phyloP scores from a whole-genome alignment of 768 basidiomycete genomes.

The Psilocybe tampanensis region DNA sequence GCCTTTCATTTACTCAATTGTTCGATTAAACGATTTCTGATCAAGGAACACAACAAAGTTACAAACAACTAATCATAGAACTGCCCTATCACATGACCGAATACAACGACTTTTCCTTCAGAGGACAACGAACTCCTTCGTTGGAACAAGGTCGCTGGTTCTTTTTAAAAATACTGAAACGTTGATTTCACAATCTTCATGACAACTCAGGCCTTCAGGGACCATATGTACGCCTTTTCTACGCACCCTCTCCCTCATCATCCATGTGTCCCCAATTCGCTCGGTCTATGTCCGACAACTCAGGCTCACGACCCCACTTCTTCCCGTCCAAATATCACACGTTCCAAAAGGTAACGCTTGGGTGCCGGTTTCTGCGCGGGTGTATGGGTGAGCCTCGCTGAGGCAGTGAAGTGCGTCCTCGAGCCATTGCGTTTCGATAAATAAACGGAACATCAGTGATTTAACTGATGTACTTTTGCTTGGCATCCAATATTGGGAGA shows the following conservation, averaged over 20 bases:
- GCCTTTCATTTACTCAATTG: slow-evolving; percentile 28
- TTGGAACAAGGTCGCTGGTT: slow-evolving; percentile 28
- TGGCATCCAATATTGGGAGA: no score
- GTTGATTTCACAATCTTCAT: slow-evolving; percentile 11
- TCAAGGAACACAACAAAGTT: background rate
- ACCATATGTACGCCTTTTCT: background rate
- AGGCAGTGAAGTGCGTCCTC: no score
- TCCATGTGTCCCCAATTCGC: background rate
- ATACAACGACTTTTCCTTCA: slow-evolving; percentile 12
- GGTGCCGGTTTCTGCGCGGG: no score
- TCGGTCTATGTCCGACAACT: background rate
- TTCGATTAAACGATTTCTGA: slow-evolving; percentile 24
- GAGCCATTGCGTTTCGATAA: no score
- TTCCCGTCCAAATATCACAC: background rate
- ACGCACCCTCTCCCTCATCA: background rate
- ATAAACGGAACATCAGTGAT: no score
- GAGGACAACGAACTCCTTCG: slow-evolving; percentile 15
- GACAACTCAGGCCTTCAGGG: slow-evolving; percentile 18
- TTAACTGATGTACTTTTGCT: no score
- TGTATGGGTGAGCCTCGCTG: no score
- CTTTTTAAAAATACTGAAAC: slow-evolving; percentile 11
- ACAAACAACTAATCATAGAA: slow-evolving; percentile 3
- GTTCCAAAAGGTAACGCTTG: no score
- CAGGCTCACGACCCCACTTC: no score
- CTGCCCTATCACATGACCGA: slow-evolving; percentile 13